These are phyloP conservation scores for Hortaea werneckii DNA, from an alignment of 2,329 filamentous ascomycete genomes.

Conservation along the genomic window DNA sequence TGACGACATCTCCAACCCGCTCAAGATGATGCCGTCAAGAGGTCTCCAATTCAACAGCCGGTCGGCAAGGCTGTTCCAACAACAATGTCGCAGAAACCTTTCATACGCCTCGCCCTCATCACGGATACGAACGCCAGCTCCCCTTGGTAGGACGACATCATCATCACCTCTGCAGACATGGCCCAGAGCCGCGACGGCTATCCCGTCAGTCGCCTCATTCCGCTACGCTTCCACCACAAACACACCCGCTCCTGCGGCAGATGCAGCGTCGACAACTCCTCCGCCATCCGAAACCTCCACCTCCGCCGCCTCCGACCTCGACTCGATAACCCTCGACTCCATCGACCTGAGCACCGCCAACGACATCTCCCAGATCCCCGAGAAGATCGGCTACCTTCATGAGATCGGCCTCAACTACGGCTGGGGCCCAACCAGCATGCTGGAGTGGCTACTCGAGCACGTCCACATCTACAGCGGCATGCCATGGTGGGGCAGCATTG, in stretches of 20 bases:
- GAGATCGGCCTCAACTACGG: constrained; percentile 80
- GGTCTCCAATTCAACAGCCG: constrained; percentile 28
- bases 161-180: constrained; percentile 7
- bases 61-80: constrained; percentile 13
- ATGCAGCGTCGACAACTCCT: constrained; percentile 14
- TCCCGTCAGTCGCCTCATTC: constrained; percentile 4
- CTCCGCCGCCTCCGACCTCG: constrained; percentile 15
- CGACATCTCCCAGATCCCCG: constrained; percentile 49
- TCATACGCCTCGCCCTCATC: constrained; percentile 13
- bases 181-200: constrained; percentile 1
- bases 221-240: constrained; percentile 22
- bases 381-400: constrained; percentile 72
- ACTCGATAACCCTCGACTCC: constrained; percentile 27
- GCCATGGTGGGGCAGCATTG: constrained; percentile 75
- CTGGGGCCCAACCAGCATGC: constrained; percentile 62
- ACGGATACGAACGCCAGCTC: not conserved
- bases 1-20: not conserved
- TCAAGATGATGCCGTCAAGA: constrained; percentile 39
- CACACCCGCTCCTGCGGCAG: constrained; percentile 10
- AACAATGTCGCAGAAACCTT: constrained; percentile 19
- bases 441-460: constrained; percentile 73
- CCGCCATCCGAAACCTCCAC: constrained; percentile 13
- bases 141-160: not conserved
- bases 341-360: constrained; percentile 23
- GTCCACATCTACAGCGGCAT: constrained; percentile 64